phyloP scores from a whole-genome alignment of 1,139 yeast species.

The Candida pseudoviswanathii region DNA sequence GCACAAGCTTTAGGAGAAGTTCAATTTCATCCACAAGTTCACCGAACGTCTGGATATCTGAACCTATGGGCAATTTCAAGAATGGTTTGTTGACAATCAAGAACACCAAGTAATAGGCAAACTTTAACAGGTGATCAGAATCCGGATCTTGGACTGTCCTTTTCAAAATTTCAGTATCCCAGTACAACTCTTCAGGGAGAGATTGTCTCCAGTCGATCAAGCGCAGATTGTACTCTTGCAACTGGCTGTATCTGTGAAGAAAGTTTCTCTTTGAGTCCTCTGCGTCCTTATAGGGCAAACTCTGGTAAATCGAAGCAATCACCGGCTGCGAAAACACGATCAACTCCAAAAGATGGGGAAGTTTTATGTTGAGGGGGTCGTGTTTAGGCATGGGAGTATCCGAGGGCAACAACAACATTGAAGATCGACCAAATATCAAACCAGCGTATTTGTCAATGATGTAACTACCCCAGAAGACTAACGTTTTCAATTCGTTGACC shows the following conservation, averaged over 20 bases:
- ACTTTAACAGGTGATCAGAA: constrained; percentile 11
- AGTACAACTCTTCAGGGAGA: constrained; percentile 7
- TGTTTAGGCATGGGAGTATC: not conserved
- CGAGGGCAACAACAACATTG: constrained; percentile 10
- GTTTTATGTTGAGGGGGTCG: constrained; percentile 7
- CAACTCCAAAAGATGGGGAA: constrained; percentile 7
- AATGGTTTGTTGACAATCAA: constrained; percentile 15
- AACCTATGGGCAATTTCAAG: constrained; percentile 9
- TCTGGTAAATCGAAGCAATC: constrained; percentile 12
- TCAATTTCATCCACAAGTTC: constrained; percentile 14
- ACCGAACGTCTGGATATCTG: constrained; percentile 8
- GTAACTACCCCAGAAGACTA: constrained; percentile 14
- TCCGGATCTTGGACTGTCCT: not conserved
- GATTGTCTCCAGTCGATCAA: constrained; percentile 9
- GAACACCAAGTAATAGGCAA: constrained; percentile 13
- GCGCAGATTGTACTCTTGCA: constrained; percentile 10
- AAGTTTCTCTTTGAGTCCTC: constrained; percentile 12
- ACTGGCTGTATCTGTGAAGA: constrained; percentile 8
- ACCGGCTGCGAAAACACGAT: constrained; percentile 11
- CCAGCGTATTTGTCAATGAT: constrained; percentile 13
- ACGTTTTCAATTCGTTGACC: constrained; percentile 7
- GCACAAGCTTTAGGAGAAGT: constrained; percentile 4
- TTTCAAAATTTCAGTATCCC: constrained; percentile 9
- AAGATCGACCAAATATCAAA: constrained; percentile 13
- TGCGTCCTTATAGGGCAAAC: constrained; percentile 10